These are phyloP conservation scores for Ceratobasidium sp. DNA, from an alignment of 1,284 basidiomycete genomes.

Conservation along the genomic window DNA sequence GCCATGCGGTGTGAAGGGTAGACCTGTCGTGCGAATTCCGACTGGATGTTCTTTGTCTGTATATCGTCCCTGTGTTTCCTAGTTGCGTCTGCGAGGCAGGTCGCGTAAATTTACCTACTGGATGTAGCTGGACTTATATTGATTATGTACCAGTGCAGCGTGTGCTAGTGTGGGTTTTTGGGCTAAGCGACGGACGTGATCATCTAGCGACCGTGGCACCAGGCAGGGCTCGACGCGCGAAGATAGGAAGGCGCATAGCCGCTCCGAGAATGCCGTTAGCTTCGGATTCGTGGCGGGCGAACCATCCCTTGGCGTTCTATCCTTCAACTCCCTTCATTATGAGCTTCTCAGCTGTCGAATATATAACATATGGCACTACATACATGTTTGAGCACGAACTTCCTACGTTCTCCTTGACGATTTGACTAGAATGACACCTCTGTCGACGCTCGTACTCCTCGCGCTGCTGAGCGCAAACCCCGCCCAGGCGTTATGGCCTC, in stretches of 20 bases:
- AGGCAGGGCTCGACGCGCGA: slow-evolving; percentile 10
- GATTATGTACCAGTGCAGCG: background rate
- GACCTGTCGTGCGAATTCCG: background rate
- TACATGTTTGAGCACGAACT: background rate
- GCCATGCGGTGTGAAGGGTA: background rate
- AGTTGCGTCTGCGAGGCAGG: slow-evolving; percentile 21
- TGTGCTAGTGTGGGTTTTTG: slow-evolving; percentile 12
- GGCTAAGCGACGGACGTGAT: slow-evolving; percentile 32
- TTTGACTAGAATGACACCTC: background rate
- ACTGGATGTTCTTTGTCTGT: slow-evolving; percentile 7
- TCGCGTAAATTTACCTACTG: slow-evolving; percentile 15
- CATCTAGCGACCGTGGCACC: background rate
- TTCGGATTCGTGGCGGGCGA: background rate
- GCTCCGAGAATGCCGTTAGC: slow-evolving; percentile 30
- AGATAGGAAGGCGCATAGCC: slow-evolving; percentile 1
- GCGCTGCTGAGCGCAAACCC: slow-evolving; percentile 36
- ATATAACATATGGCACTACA: slow-evolving; percentile 18
- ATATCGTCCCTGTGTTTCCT: slow-evolving; percentile 35
- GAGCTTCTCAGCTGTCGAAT: background rate
- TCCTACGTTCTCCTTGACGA: too few species aligned
- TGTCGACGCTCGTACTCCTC: slow-evolving; percentile 23
- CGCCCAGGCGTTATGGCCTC: slow-evolving; percentile 69
- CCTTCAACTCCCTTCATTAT: background rate
- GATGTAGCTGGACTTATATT: background rate
- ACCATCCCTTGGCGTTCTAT: background rate